phyloP scores from a whole-genome alignment of 345 rosid species.

The Gynandropsis gynandra region DNA sequence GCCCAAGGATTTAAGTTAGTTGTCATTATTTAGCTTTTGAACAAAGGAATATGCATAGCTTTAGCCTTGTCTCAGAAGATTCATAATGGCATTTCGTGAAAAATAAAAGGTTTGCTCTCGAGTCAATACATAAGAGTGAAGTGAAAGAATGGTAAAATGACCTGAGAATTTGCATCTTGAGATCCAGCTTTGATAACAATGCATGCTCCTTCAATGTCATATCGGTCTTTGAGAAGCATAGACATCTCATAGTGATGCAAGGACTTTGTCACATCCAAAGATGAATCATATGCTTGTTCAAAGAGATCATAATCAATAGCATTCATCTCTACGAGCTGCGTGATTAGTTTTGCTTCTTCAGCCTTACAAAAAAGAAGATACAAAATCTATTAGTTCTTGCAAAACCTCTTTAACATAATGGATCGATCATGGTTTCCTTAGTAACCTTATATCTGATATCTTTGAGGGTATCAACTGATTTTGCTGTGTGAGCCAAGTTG shows the following conservation, averaged over 20 bases:
- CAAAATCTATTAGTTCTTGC: neutral
- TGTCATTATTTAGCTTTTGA: no score
- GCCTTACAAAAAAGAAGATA: constrained; percentile 47
- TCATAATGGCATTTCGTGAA: neutral
- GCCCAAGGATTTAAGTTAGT: no score
- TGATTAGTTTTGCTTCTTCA: constrained; percentile 71
- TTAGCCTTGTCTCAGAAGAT: no score
- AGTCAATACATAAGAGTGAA: neutral
- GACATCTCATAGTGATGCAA: constrained; percentile 68
- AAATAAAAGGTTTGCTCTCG: neutral
- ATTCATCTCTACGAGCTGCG: constrained; percentile 61
- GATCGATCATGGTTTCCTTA: neutral
- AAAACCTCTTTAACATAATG: neutral
- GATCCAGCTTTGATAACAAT: constrained; percentile 49
- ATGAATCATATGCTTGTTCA: constrained; percentile 59
- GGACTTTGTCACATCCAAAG: constrained; percentile 51
- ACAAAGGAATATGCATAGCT: no score
- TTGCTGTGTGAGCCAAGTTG: constrained; percentile 47
- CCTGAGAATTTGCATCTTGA: constrained; percentile 42
- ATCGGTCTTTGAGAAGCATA: constrained; percentile 60
- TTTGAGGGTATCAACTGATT: constrained; percentile 55
- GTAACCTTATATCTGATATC: constrained; percentile 67
- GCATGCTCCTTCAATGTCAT: constrained; percentile 70
- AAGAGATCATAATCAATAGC: constrained; percentile 58
- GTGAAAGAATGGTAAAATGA: constrained; percentile 14